Evolutionary conservation across 2,329 filamentous ascomycete genomes (phyloP).

Genomic region (Venturia oleaginea): DNA sequence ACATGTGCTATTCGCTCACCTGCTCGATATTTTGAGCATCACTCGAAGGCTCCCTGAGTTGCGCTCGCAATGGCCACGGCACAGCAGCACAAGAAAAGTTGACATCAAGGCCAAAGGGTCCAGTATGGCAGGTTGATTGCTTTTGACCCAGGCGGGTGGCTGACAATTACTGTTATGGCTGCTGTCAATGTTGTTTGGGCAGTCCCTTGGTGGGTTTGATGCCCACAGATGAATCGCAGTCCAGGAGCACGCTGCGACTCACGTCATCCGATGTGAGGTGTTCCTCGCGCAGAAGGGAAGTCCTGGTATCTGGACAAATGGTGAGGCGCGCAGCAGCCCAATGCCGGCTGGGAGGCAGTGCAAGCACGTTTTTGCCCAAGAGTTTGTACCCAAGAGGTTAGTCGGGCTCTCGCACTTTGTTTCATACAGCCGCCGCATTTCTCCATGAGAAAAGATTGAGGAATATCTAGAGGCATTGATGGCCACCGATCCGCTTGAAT

Average conservation of each 20-base stretch:
- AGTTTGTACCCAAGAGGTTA: background rate
- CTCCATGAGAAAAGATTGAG: background rate
- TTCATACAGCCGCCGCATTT: background rate
- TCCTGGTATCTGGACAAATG: constrained; percentile 3
- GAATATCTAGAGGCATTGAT: background rate
- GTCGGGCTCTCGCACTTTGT: constrained; percentile 1
- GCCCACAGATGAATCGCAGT: background rate
- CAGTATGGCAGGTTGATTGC: background rate
- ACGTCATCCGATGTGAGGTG: background rate
- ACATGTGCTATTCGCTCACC: too few relatives aligned
- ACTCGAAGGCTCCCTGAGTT: too few relatives aligned
- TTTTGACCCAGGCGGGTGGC: background rate
- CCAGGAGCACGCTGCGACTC: background rate
- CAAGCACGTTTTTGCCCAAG: background rate
- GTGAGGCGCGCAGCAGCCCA: constrained; percentile 2
- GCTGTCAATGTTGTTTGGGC: background rate
- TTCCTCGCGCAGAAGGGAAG: background rate
- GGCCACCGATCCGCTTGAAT: background rate
- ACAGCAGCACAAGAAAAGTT: too few relatives aligned
- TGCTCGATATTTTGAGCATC: too few relatives aligned
- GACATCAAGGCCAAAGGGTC: too few relatives aligned
- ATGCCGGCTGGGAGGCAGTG: background rate
- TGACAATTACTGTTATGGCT: background rate
- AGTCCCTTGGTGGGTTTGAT: background rate
- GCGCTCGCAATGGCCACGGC: too few relatives aligned